Evolutionary conservation across 2,329 filamentous ascomycete genomes (phyloP), one percentile per base, ranked within the genome.

Genomic region (Penicillium hordei): DNA sequence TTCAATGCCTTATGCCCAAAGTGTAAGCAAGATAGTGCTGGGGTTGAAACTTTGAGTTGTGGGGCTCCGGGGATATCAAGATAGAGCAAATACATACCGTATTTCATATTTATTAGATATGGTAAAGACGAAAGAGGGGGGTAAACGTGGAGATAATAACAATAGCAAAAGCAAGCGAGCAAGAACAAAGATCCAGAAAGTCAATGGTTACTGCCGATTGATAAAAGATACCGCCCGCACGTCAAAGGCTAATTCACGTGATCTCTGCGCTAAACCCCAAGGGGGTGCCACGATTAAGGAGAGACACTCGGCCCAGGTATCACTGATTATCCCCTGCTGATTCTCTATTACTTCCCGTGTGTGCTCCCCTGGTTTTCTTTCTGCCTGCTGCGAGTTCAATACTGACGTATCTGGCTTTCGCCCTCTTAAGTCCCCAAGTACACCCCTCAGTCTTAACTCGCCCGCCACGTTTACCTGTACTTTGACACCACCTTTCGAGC

Each of bases 231-330:
- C 52, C 56, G 56, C 56, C 45, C 29, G 51, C 51, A 44, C n/a
- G 21, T 23, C 27, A 48, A 34, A 39, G 48, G 51, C 43, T 38
- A 49, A 23, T 17, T 7, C 65, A 66, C 65, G 64, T 67, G 65
- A 67, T 29, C 12, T 27, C 23, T n/a, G 31, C 42, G 39, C 60
- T 58, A 58, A 54, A 12, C 40, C 57, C 38, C 36, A 58, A 58
- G 21, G 42, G 57, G 46, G 31, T 42, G 57, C 42, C 52, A 55
- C 42, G 43, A 50, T 60, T 60, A 65, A 67, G 65, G 63, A 64
- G 65, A 59, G 61, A 63, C 62, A 53, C 40, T 52, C 49, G 54
- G 46, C 45, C 38, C 56, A 59, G 53, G 60, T 62, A 66, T 66
- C 61, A 62, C 58, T 50, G 29, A 57, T 43, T 53, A 48, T 54